phyloP scores from a whole-genome alignment of 495 filamentous ascomycete species.

The Xylaria intraflava region DNA sequence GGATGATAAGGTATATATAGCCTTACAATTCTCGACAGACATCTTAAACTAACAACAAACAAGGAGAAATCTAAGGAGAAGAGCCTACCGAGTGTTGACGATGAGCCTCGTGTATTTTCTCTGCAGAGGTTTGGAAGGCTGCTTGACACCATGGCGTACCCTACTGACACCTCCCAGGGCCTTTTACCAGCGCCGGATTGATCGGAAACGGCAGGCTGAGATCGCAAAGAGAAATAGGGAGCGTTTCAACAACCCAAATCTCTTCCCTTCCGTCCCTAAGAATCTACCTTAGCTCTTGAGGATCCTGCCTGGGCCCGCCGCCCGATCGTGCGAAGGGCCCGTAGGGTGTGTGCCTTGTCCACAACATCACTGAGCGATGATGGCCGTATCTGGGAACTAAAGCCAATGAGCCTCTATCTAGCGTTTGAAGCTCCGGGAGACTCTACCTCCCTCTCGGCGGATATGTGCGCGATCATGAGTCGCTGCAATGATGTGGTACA shows the following conservation, averaged over 20 bases:
- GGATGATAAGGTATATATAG: conserved; percentile 17
- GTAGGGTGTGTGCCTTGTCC: neutral
- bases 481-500: neutral
- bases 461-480: neutral
- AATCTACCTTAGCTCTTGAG: conserved; percentile 44
- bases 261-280: conserved; percentile 80
- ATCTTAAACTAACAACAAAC: conserved; percentile 1
- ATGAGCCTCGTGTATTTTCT: conserved; percentile 73
- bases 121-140: conserved; percentile 65
- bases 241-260: conserved; percentile 66
- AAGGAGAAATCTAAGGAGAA: conserved; percentile 52
- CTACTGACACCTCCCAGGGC: conserved; percentile 47
- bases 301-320: neutral
- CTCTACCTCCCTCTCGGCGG: neutral
- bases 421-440: neutral
- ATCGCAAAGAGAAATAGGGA: conserved; percentile 76
- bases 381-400: neutral
- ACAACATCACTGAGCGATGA: neutral
- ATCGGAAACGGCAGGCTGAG: conserved; percentile 71
- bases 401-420: neutral
- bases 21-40: conserved; percentile 24
- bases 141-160: neutral
- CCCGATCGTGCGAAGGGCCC: neutral
- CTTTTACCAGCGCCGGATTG: conserved; percentile 80
- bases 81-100: conserved; percentile 37